A percentile compares a stretch with the other conserved stretches of the same genome.
Evolutionary conservation across 305 asterid species (phyloP).

Genomic region (Petunia hybrid): DNA sequence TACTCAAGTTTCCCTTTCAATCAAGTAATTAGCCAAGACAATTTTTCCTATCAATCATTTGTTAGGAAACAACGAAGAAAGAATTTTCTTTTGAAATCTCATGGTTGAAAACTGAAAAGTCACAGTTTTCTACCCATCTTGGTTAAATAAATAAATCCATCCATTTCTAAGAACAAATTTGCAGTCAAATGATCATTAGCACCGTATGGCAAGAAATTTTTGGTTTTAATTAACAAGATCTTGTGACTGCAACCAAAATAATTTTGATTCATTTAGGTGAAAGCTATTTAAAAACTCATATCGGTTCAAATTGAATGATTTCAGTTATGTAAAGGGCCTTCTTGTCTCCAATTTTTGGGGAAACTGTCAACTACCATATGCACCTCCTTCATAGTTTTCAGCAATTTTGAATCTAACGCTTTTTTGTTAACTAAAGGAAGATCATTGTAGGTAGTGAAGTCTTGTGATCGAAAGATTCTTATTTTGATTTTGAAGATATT

Average conservation of each 20-base stretch:
- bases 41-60: not conserved
- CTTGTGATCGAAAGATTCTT: constrained; percentile 1
- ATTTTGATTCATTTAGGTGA: not conserved
- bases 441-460: not conserved
- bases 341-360: constrained; percentile 18
- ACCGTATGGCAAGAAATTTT: not conserved
- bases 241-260: constrained; percentile 11
- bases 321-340: not conserved
- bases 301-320: constrained; percentile 13
- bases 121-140: not conserved
- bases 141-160: not conserved
- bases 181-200: not conserved
- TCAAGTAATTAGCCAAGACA: not conserved
- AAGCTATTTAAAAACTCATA: not conserved
- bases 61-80: not conserved
- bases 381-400: not conserved
- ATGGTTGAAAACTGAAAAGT: not conserved
- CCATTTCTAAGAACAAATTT: not conserved
- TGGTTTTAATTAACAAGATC: constrained; percentile 25
- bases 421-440: not conserved
- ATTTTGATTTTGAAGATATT: constrained; percentile 12
- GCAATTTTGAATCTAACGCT: not conserved
- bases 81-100: not conserved
- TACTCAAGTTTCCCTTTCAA: not conserved
- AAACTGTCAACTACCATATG: not conserved